Conservation (phyloP, 257 asterid genomes). For the Salvia miltiorrhiza region DNA sequence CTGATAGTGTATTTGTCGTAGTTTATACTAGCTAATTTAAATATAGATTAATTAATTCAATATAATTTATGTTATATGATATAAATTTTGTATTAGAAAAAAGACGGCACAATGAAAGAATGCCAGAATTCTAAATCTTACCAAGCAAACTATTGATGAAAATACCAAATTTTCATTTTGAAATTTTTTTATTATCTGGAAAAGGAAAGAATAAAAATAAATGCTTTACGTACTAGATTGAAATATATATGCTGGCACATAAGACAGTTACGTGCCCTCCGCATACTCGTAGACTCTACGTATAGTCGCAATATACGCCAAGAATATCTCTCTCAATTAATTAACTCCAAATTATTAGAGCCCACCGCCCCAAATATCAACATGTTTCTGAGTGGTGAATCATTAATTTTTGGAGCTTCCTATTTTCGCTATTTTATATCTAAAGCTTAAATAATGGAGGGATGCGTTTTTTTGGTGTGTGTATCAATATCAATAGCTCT, state of each 20-base stretch:
- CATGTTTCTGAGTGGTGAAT: slow-evolving; percentile 18
- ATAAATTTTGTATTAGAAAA: too few relatives aligned
- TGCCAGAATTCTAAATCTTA: not conserved
- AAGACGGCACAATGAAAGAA: not conserved
- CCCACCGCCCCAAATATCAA: slow-evolving; percentile 30
- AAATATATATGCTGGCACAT: slow-evolving; percentile 19
- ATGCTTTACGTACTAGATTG: slow-evolving; percentile 27
- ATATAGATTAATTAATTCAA: too few relatives aligned
- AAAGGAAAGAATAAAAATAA: slow-evolving; percentile 30
- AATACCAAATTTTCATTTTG: not conserved
- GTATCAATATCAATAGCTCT: not conserved
- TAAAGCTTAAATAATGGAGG: not conserved
- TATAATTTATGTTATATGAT: too few relatives aligned
- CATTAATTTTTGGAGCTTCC: not conserved
- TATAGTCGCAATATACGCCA: slow-evolving; percentile 31
- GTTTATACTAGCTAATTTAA: too few relatives aligned
- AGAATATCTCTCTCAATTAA: slow-evolving; percentile 20
- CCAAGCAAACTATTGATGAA: too few relatives aligned
- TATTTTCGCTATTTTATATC: not conserved
- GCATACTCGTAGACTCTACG: slow-evolving; percentile 33
- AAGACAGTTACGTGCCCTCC: slow-evolving; percentile 25
- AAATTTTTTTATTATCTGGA: not conserved
- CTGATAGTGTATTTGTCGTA: too few relatives aligned
- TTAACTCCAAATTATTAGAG: not conserved
- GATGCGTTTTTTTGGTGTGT: not conserved